Evolutionary conservation across 2,329 filamentous ascomycete species (phyloP), one percentile per base, ranked within the genome.

Genomic region (Colletotrichum costaricense): DNA sequence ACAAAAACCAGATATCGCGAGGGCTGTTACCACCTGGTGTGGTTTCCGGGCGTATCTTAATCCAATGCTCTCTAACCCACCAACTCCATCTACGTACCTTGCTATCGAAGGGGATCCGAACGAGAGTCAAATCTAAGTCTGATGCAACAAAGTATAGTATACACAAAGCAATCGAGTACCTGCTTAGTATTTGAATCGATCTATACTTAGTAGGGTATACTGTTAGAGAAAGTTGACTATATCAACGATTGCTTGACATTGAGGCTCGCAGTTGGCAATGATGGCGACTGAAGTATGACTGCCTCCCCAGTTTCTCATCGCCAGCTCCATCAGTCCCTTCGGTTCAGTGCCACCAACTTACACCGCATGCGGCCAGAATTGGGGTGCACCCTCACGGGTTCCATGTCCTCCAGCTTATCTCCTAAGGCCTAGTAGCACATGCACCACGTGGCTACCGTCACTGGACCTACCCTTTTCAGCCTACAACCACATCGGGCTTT

Each of bases 381-480:
- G 30, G 30, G 57, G 52, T 35, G 35, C 26, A n/a, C 30, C 33
- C 55, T 55, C 14, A 22, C 35, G 52, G 9, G 33, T 30, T 30
- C 33, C 33, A 5, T 35, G 52, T 12, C 30, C 52, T 7, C 55
- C 22, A 19, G 59, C n/a, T 46, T 63, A 24, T 60, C 30, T 54
- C 42, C 63, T 63, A 54, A 35, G 19, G 42, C 33, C 26, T 69
- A 69, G 66, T 62, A 46, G 12, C 24, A n/a, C 54, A 12, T 24
- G 59, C 30, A 72, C 70, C 66, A 72, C 70, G 70, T 72, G 70
- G 66, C 66, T 19, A 28, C 33, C 55, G 42, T 72, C 54, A 60
- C 46, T 63, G 54, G 66, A 54, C 66, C 42, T 64, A 33, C 42
- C 46, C 30, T 58, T 52, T 60, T 42, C 38, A 19, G 54, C 7